Evolutionary conservation across 352 stramenopile genomes (phyloP).

Genomic region (Globisporangium camurandrum): DNA sequence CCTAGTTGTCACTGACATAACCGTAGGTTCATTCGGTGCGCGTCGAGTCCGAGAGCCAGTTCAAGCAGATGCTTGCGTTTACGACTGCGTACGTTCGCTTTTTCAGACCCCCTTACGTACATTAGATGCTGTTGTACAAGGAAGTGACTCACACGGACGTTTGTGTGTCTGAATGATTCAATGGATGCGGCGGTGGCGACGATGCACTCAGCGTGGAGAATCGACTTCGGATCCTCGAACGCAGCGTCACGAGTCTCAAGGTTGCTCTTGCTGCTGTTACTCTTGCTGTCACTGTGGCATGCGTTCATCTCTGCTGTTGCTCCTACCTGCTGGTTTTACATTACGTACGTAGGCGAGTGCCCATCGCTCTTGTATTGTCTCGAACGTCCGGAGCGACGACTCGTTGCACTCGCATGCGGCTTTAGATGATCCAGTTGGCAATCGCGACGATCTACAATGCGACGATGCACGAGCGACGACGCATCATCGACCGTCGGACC

Average conservation of each 20-base stretch:
- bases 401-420: not conserved
- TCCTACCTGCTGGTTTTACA: not conserved
- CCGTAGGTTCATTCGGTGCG: slow-evolving; percentile 20
- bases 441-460: not conserved
- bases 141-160: too few relatives aligned
- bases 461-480: not conserved
- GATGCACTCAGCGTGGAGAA: slow-evolving; percentile 20
- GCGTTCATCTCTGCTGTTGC: not conserved
- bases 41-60: slow-evolving; percentile 12
- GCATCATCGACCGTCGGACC: too few relatives aligned
- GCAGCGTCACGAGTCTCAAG: slow-evolving; percentile 7
- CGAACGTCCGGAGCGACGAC: not conserved
- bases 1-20: too few relatives aligned
- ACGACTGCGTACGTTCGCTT: slow-evolving; percentile 13
- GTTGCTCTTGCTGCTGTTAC: not conserved
- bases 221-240: slow-evolving; percentile 12
- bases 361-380: not conserved
- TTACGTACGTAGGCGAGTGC: not conserved
- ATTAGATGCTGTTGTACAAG: too few relatives aligned
- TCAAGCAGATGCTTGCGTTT: slow-evolving; percentile 15
- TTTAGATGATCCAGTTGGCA: not conserved
- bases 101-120: too few relatives aligned
- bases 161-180: too few relatives aligned
- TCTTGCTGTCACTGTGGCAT: not conserved
- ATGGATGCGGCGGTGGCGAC: too few relatives aligned